Base-by-base conservation (phyloP, 441 rosid species). In the Jatropha multifida region DNA sequence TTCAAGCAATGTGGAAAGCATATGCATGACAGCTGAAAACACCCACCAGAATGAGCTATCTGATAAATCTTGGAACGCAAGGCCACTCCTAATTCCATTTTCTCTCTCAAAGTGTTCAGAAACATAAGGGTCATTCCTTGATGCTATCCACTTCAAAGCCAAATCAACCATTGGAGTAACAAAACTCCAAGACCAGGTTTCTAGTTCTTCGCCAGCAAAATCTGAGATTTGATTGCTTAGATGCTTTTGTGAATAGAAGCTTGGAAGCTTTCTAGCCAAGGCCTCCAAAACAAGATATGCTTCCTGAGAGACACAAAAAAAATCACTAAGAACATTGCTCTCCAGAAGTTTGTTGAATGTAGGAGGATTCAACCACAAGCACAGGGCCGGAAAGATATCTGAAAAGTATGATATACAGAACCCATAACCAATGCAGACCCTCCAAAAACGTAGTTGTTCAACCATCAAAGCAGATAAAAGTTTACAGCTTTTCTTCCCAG, bases 371-470 rank as follows among this genome's bases (percentile, higher is more conserved):
- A 95, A 80, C 98, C 98, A 95, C 80, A 93, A 80, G 87, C 94
- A 92, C 78, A 95, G 74, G 80, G 92, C 84, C 80, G 92, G 97
- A 83, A 93, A 92, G 71, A 93, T 85, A 78, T 86, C 88, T 67
- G 96, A 75, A 82, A 88, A 93, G 81, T 83, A 82, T 68, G 96
- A 87, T 49, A 89, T 79, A 81, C 96, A 85, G 69, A 74, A 86
- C 52, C 93, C 99, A 86, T 84, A 85, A 70, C 81, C 80, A 76
- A 93, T 81, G 82, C 96, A 91, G 78, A 86, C 88, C 83, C 84
- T 93, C 99, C 90, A 95, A 70, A 95, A 83, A 6, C 90, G 92
- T 62, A 95, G 87, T 78, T 93, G 94, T 86, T 95, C 97, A 84
- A 89, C 90, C 90, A 86, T 85, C 86, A 93, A 85, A 65, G 89